Evolutionary conservation across 192 early-diverging fungal genomes (phyloP).

Genomic region (Entomortierella beljakovae): DNA sequence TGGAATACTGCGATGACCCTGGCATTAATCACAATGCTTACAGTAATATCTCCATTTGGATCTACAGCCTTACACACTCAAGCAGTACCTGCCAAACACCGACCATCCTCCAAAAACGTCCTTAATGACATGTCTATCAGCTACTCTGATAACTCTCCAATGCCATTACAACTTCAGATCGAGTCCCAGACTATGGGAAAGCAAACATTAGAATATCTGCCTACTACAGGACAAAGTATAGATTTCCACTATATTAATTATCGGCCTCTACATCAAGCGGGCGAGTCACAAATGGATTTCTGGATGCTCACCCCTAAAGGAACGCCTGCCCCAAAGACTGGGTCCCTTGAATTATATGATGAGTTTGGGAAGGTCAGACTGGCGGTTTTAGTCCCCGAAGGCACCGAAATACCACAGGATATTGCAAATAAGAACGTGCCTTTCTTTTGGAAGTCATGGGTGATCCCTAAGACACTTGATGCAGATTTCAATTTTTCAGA

Average conservation of each 20-base stretch:
- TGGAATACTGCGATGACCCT: neutral
- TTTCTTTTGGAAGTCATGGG: conserved; percentile 44
- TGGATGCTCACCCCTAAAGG: conserved; percentile 51
- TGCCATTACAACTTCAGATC: conserved; percentile 41
- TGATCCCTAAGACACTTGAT: conserved; percentile 15
- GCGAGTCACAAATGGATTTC: conserved; percentile 33
- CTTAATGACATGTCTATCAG: conserved; percentile 17
- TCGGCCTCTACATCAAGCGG: conserved; percentile 22
- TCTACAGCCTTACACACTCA: neutral
- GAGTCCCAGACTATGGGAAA: conserved; percentile 13
- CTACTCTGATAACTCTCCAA: conserved; percentile 4
- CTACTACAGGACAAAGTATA: conserved; percentile 12
- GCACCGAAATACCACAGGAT: conserved; percentile 13
- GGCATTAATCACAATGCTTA: neutral
- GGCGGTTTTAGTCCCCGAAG: conserved; percentile 20
- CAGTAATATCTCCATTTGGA: neutral
- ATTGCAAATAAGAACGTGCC: conserved; percentile 19
- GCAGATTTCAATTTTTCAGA: conserved; percentile 41
- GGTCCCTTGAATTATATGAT: conserved; percentile 32
- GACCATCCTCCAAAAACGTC: conserved; percentile 4
- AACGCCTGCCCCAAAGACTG: conserved; percentile 10
- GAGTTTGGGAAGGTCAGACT: conserved; percentile 36
- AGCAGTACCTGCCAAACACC: conserved; percentile 22
- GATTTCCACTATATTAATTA: conserved; percentile 53
- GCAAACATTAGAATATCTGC: conserved; percentile 35